Evolutionary conservation across 2,329 filamentous ascomycete species (phyloP), one percentile per base, ranked within the genome.

Genomic region (Hyphodiscus sp.): DNA sequence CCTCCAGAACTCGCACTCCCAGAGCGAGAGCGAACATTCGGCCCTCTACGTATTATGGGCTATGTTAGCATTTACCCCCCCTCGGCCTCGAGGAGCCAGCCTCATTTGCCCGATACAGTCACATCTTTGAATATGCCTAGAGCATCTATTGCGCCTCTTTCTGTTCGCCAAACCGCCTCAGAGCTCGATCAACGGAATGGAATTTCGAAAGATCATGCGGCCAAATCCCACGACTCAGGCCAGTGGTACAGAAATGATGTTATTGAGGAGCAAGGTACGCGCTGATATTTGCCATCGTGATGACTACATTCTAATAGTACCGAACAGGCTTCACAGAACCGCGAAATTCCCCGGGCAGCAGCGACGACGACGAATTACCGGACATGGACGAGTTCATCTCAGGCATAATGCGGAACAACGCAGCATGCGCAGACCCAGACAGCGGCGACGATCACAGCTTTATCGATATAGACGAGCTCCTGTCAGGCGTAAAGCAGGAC

Each of bases 401-500:
- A 26, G 50, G 46, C 47, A 58, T 33, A 51, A 23, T 20, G 53
- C 45, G 46, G 44, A 53, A 56, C 20, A 52, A 20, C 41, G 2
- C 23, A 55, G 53, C n/a, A 48, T 48, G 52, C 44, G 29, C 42
- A 42, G 30, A 47, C 30, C 30, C 44, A 44, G 49, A 55, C 38
- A 18, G 49, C 30, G 41, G 52, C 45, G 55, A n/a, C n/a, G n/a
- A n/a, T n/a, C n/a, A n/a, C n/a, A n/a, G 52, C 45, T 57, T 52
- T 52, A 23, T 52, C 41, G 48, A 57, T 55, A 55, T 57, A 10
- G 46, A 57, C 41, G 52, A 57, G 52, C 45, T 57, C 52, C 49
- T 57, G 43, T 46, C 49, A 23, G 42, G 45, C 45, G 26, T 54
- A 26, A 48, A 52, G 41, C 52, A 57, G 49, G 52, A 57, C 49